Evolutionary conservation across 2,329 filamentous ascomycete genomes (phyloP), one percentile per base, ranked within the genome.

Genomic region (Colletotrichum tamarilloi): DNA sequence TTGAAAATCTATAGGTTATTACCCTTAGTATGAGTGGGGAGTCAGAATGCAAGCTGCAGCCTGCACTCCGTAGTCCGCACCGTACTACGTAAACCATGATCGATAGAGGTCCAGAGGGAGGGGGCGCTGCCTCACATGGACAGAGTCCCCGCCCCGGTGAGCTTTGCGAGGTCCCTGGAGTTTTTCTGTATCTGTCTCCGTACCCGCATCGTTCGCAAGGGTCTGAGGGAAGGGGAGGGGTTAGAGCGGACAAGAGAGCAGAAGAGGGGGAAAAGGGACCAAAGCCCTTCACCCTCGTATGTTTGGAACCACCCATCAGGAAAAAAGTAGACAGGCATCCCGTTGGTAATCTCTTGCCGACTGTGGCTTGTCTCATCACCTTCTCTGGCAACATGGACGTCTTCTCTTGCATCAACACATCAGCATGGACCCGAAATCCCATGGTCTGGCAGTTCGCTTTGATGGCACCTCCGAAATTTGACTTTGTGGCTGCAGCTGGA

Each of bases 401-500:
- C 53, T 69, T 64, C 53, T 69, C 26, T 72, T 53, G 52, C 26
- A 62, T 55, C 52, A 62, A 57, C 46, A 57, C 26, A 58, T 55
- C 52, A 58, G 65, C 46, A 57, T 32, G 42, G 38, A n/a, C 53
- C 57, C 56, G 24, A 32, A 67, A 59, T 28, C 46, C 53, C 49
- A 63, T 68, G 65, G 38, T 67, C 38, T 56, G 53, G 53, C 53
- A 32, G 24, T 57, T 63, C 49, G 52, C 42, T 73, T 60, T 60
- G 60, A 60, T 56, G 56, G 56, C 16, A 57, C 46, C 67, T 19
- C 46, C 46, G 26, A 67, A 28, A 35, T 70, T 65, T 64, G 49
- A 57, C 55, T 70, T 70, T 66, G 35, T 42, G 67, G 49, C 70
- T 70, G 70, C 67, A 70, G 67, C 67, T 65, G 7, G n/a, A 26